Evolutionary conservation across 352 stramenopile genomes (phyloP), one percentile per base, ranked within the genome.

Genomic region (Chrysophaeum taylorii): DNA sequence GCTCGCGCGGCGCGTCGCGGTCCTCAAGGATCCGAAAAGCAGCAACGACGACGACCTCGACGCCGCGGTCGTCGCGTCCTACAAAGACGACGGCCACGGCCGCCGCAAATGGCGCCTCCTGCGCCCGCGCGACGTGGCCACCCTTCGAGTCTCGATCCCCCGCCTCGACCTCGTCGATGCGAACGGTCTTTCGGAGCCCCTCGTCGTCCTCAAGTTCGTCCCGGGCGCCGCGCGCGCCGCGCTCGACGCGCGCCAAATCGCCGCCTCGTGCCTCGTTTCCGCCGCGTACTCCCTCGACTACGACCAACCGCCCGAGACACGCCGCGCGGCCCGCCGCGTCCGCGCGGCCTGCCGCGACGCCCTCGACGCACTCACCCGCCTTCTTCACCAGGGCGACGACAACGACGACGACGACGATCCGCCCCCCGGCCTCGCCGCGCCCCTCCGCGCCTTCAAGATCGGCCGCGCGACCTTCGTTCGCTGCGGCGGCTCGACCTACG

Each of bases 291-390:
- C 7, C 50, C 15, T 1, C 9, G 15, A 5, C 50, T 25, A 62
- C 4, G 50, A 2, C 4, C 7, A 27, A 2, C 31, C 36, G 36
- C 14, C n/a, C 7, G 9, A 9, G 2, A 12, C 12, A 9, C 33
- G 57, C 9, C 57, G 2, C 23, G 5, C 9, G 23, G 45, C 18
- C 45, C 12, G 33, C 45, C 31, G 57, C 7, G 57, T 31, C 27
- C 33, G 57, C 57, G 35, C 31, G 35, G 35, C 57, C 57, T 66
- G 57, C 57, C 27, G 33, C 52, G 52, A 35, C 52, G 52, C 52
- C 5, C n/a, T n/a, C n/a, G n/a, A n/a, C n/a, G n/a, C n/a, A n/a
- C n/a, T n/a, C n/a, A n/a, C n/a, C n/a, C n/a, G n/a, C n/a, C n/a
- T n/a, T n/a, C n/a, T n/a, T n/a, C n/a, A n/a, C n/a, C n/a, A n/a